phyloP scores from a whole-genome alignment of 2,329 filamentous ascomycete genomes.

The Talaromyces marneffei region DNA sequence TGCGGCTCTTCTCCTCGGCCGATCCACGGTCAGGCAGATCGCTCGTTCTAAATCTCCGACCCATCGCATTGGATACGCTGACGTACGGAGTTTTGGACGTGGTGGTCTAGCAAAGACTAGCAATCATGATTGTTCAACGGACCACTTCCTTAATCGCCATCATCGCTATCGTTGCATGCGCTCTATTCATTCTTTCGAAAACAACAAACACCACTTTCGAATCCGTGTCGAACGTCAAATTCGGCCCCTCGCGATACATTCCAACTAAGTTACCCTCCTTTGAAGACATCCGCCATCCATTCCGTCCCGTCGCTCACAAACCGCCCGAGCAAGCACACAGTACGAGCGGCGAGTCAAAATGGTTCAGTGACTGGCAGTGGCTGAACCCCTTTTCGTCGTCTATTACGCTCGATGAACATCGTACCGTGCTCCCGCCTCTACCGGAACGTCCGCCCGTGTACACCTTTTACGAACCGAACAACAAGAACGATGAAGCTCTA shows the following conservation, averaged over 20 bases:
- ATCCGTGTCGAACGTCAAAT: conserved; percentile 19
- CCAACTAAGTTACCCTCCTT: conserved; percentile 40
- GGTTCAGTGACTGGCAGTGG: conserved; percentile 90
- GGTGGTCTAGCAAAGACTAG: background rate
- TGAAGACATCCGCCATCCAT: conserved; percentile 55
- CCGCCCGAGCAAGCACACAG: conserved; percentile 72
- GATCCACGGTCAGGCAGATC: conserved; percentile 3
- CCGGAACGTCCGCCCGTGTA: conserved; percentile 68
- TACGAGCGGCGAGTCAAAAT: conserved; percentile 69
- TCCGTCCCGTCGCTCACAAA: conserved; percentile 63
- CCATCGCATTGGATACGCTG: background rate
- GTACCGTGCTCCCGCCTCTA: conserved; percentile 75
- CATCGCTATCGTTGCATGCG: conserved; percentile 38
- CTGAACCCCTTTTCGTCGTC: conserved; percentile 80
- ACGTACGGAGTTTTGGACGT: background rate
- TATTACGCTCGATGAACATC: conserved; percentile 72
- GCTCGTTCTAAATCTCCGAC: background rate
- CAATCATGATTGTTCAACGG: conserved; percentile 35
- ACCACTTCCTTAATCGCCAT: conserved; percentile 38
- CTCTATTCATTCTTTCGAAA: conserved; percentile 42
- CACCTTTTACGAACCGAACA: conserved; percentile 76
- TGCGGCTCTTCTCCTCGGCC: background rate
- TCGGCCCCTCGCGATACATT: conserved; percentile 26
- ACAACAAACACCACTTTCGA: conserved; percentile 27
- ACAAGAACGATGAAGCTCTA: conserved; percentile 56